A percentile compares a stretch with the other conserved stretches of the same genome.
Evolutionary conservation across 1,139 yeast species (phyloP).

Genomic region (Entelexis sorbosivorans): DNA sequence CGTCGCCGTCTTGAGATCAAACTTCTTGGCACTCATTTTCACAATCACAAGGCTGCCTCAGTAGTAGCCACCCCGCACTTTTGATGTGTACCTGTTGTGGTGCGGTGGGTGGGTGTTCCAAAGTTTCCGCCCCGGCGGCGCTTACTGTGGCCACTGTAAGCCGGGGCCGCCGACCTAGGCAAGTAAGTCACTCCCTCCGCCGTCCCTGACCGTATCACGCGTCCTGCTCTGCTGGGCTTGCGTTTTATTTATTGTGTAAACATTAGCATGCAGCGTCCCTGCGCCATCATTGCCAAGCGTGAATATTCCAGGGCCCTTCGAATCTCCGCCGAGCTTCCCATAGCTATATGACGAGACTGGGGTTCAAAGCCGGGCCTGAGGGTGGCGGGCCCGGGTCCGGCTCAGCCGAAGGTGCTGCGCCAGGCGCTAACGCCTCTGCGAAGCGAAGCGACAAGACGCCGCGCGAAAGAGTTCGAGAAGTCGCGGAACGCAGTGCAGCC

Average conservation of each 20-base stretch:
- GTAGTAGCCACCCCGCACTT: neutral
- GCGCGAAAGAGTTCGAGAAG: neutral
- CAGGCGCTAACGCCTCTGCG: neutral
- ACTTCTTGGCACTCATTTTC: neutral
- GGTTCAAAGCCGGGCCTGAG: constrained; percentile 15
- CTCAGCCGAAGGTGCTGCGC: neutral
- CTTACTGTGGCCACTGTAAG: too few relatives aligned
- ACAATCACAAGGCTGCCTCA: too few relatives aligned
- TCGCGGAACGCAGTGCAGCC: constrained; percentile 20
- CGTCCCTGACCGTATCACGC: neutral
- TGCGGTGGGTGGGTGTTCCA: too few relatives aligned
- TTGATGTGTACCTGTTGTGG: neutral
- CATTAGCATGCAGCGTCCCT: neutral
- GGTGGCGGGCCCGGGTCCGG: neutral
- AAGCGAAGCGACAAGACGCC: neutral
- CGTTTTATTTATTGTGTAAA: neutral
- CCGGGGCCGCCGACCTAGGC: too few relatives aligned
- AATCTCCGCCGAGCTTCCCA: too few relatives aligned
- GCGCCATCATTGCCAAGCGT: neutral
- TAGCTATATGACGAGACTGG: neutral
- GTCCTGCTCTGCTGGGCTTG: neutral
- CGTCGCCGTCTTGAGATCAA: constrained; percentile 32
- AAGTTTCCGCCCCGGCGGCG: too few relatives aligned
- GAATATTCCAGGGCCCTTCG: neutral
- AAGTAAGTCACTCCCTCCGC: too few relatives aligned